Percentiles rank a stretch among this genome's conserved stretches.
Evolutionary conservation across 306 rosid species (phyloP).

Genomic region (Betula pendula): DNA sequence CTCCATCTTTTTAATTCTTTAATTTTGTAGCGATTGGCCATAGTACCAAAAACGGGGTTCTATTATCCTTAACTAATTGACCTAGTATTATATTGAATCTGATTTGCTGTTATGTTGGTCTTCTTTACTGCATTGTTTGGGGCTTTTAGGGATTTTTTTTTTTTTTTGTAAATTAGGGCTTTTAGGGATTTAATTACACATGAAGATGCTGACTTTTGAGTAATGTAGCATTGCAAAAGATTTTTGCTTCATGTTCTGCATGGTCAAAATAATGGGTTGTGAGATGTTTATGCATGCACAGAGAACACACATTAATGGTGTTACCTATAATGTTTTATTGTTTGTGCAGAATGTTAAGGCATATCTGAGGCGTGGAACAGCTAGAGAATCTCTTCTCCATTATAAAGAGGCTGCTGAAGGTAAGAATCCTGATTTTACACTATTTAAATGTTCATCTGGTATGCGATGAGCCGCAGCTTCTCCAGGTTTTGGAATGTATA

Average conservation of each 20-base stretch:
- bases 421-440: slow-evolving; percentile 22
- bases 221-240: neutral
- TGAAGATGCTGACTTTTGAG: neutral
- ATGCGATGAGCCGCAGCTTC: neutral
- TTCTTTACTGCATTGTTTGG: neutral
- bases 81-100: neutral
- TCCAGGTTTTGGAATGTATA: neutral
- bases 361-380: slow-evolving; percentile 86
- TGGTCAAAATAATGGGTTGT: neutral
- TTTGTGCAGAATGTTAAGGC: slow-evolving; percentile 85
- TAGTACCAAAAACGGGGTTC: neutral
- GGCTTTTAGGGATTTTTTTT: neutral
- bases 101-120: neutral
- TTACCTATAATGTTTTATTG: neutral
- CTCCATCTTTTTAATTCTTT: neutral
- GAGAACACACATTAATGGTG: neutral
- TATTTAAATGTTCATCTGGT: neutral
- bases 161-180: too few species aligned
- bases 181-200: neutral
- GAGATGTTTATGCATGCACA: neutral
- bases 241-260: neutral
- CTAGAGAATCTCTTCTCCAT: slow-evolving; percentile 66
- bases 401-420: slow-evolving; percentile 77
- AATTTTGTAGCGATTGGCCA: neutral
- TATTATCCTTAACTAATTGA: neutral